phyloP scores from a whole-genome alignment of 495 filamentous ascomycete genomes.

The Podospora sp. region DNA sequence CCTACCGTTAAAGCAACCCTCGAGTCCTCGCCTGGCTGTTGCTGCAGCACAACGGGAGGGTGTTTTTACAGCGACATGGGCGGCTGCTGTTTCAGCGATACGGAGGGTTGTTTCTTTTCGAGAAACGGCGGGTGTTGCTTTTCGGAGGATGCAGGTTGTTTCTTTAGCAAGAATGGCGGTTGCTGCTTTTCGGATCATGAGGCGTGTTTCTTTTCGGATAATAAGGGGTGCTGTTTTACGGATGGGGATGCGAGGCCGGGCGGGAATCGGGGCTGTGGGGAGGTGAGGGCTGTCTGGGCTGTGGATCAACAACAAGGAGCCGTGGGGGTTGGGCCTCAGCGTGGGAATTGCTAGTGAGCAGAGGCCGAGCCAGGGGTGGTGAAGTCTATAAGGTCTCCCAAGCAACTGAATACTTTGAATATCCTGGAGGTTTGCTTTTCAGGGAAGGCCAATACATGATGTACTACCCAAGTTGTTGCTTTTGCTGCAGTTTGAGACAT shows the following conservation, averaged over 20 bases:
- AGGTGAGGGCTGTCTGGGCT: no score
- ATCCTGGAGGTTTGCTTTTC: no score
- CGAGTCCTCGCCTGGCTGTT: constrained; percentile 14
- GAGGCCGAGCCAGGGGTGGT: no score
- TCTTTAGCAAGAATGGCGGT: constrained; percentile 21
- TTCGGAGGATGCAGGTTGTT: constrained; percentile 22
- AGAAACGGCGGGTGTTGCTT: constrained; percentile 24
- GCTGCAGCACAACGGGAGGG: constrained; percentile 20
- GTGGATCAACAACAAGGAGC: no score
- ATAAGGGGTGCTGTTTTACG: constrained; percentile 12
- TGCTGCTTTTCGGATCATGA: constrained; percentile 22
- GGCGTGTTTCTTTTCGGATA: constrained; percentile 7
- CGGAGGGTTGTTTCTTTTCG: constrained; percentile 22
- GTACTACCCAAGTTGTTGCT: no score
- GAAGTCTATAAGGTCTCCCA: no score
- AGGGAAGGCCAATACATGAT: no score
- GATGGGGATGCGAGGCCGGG: neutral
- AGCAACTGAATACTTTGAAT: no score
- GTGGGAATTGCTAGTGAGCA: no score
- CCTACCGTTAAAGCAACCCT: neutral
- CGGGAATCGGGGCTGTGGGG: neutral
- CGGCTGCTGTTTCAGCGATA: constrained; percentile 22
- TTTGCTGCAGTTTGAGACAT: no score
- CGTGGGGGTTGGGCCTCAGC: no score
- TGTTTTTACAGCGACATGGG: constrained; percentile 17